Conservation (phyloP, 2,329 filamentous ascomycete species). For the Coniochaeta hoffmannii region DNA sequence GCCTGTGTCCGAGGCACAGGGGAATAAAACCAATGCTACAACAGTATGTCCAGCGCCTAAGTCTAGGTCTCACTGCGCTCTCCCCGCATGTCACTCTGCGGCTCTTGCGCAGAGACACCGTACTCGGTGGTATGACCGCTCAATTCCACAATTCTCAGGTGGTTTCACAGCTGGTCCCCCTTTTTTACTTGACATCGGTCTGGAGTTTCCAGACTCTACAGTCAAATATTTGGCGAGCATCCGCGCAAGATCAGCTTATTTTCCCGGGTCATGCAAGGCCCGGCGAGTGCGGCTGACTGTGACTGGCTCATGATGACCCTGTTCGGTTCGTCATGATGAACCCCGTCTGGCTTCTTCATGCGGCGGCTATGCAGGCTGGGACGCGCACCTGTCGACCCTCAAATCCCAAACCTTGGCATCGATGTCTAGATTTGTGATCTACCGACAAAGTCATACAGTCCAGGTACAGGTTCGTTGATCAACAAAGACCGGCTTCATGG, state of each 20-base stretch:
- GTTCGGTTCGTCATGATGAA: not conserved
- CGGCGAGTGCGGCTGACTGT: not conserved
- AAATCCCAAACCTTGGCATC: not conserved
- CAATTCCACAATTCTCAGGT: not conserved
- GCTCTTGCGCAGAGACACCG: not conserved
- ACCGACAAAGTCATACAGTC: no score
- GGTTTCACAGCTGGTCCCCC: not conserved
- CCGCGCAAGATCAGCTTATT: not conserved
- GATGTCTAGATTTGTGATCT: no score
- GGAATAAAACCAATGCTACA: not conserved
- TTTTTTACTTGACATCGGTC: no score
- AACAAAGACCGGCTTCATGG: not conserved
- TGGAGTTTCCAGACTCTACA: not conserved
- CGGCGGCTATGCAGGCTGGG: not conserved
- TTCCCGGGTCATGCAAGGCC: not conserved
- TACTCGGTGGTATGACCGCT: not conserved
- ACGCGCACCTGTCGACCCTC: not conserved
- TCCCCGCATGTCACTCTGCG: not conserved
- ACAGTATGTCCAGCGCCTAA: no score
- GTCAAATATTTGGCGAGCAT: not conserved
- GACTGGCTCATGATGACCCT: not conserved
- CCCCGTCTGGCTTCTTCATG: not conserved
- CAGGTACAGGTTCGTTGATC: no score
- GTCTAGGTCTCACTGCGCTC: not conserved
- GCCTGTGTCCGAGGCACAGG: not conserved